A percentile compares a stretch with the other conserved stretches of the same genome.
phyloP scores from a whole-genome alignment of 768 basidiomycete species.

The Dioszegia crocea region DNA sequence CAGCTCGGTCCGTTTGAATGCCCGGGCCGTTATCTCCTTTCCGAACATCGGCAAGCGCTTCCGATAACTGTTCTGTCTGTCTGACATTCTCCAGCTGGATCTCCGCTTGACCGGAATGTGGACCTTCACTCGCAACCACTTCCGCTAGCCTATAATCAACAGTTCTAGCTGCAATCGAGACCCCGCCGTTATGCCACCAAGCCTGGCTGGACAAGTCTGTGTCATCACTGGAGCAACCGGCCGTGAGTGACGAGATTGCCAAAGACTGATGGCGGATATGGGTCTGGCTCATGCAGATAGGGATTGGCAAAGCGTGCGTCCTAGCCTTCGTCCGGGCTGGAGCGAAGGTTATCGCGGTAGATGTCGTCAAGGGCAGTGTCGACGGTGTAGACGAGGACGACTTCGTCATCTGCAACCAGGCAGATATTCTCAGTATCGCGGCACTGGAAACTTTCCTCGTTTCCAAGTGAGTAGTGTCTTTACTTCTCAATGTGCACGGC shows the following conservation, averaged over 20 bases:
- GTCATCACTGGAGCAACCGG: slow-evolving; percentile 18
- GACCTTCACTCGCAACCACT: no score
- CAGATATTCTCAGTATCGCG: neutral
- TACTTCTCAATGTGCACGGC: neutral
- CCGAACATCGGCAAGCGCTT: no score
- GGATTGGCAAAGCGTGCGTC: slow-evolving; percentile 17
- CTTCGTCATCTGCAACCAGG: slow-evolving; percentile 4
- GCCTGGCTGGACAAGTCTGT: slow-evolving; percentile 10
- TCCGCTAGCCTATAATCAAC: no score
- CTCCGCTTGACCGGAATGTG: no score
- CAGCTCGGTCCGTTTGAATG: no score
- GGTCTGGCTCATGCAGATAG: slow-evolving; percentile 1
- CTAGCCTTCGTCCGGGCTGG: slow-evolving; percentile 13
- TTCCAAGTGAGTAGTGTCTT: neutral
- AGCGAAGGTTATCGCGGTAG: slow-evolving; percentile 12
- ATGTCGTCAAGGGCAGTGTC: neutral
- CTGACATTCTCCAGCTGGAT: no score
- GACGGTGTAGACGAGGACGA: slow-evolving; percentile 5
- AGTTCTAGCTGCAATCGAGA: no score
- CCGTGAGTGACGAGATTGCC: slow-evolving; percentile 2
- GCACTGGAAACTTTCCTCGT: slow-evolving; percentile 1
- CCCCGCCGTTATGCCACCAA: no score
- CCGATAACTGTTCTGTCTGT: no score
- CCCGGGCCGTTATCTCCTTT: no score
- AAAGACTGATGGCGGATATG: neutral